Evolutionary conservation across 2,329 filamentous ascomycete species (phyloP), one percentile per base, ranked within the genome.

Genomic region (Leptographium galeiforme): DNA sequence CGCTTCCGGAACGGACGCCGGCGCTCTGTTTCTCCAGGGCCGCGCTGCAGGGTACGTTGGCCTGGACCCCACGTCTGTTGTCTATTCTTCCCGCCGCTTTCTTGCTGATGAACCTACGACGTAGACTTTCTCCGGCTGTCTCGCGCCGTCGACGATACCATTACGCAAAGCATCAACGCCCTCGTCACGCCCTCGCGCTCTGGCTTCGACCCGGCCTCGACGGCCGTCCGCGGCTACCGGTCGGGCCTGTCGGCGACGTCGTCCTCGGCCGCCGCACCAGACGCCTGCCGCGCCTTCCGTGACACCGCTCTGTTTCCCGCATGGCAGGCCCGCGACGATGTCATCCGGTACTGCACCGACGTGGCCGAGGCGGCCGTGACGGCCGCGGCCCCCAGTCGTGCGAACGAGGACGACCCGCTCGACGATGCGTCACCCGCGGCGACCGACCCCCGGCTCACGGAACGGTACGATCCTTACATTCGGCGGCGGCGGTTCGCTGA

Each of bases 391-490:
- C 25, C 25, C 2, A 25, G 25, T 5, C 3, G 25, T 25, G 25
- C 5, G 25, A 25, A 25, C 25, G 25, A 25, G 25, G 25, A 25
- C 3, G 25, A n/a, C 12, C 30, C 4, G 12, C 34, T 8, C 8
- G 1, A 41, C 43, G 1, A 36, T 55, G 48, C 45, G 8, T 14
- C 50, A 6, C 39, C 33, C 12, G 40, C 33, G 3, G 39, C 14
- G 6, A 1, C 49, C 55, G 40, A 40, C 7, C 43, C 46, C 6
- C 50, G 48, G 14, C 25, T 97, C 6, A 81, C 97, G 65, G 93
- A 97, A 69, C 75, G 93, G 53, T 67, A 96, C 55, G 93, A 98
- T 70, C 93, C 93, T 2, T 98, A 98, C 65, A 90, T 86, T 11
- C 85, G 75, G 8, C 75, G 91, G 30, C 85, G 76, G 8, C 75